Evolutionary conservation across 176 grass and related monocot species (phyloP), one percentile per base, ranked within the genome.

Genomic region (Lolium perenne): DNA sequence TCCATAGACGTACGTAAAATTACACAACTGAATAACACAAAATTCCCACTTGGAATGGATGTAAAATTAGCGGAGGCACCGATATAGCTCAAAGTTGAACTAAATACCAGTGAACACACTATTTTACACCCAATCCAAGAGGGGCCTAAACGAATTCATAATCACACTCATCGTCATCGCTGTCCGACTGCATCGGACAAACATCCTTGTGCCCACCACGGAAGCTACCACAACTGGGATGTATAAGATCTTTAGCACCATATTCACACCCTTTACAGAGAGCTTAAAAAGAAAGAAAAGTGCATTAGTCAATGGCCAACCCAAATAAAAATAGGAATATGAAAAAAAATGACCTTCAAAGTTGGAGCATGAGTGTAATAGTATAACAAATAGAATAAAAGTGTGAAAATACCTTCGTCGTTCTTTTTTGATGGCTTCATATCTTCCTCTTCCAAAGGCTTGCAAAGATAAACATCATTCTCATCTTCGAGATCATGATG

Each of bases 161-260:
- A 63, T 63, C 60, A 35, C 32, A 35, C 32, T 35, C 32, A 35
- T 35, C 32, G 32, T 35, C 32, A 35, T 35, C 32, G 32, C 32
- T 35, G 32, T 35, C 32, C 32, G 32, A 35, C 32, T 0, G 32
- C 32, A 35, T 1, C 32, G 32, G 32, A 35, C 32, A 35, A 35
- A 35, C 32, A 35, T 35, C 32, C 32, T 35, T 35, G 32, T 35
- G 32, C 32, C 32, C 32, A 35, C 32, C 32, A 35, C 32, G 32
- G 32, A 35, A 35, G 32, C 32, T 35, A 35, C 32, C 32, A 35
- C 32, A 35, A 35, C 32, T 3, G 18, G 68, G 38, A 71, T 71
- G 68, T n/a, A 71, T 71, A n/a, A 71, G 68, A 71, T n/a, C 68
- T 71, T 71, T n/a, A 21, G 68, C 68, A 9, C 18, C 18, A 45